Evolutionary conservation across 257 asterid genomes (phyloP), one percentile per base, ranked within the genome.

Genomic region (Scutellaria galericulata): DNA sequence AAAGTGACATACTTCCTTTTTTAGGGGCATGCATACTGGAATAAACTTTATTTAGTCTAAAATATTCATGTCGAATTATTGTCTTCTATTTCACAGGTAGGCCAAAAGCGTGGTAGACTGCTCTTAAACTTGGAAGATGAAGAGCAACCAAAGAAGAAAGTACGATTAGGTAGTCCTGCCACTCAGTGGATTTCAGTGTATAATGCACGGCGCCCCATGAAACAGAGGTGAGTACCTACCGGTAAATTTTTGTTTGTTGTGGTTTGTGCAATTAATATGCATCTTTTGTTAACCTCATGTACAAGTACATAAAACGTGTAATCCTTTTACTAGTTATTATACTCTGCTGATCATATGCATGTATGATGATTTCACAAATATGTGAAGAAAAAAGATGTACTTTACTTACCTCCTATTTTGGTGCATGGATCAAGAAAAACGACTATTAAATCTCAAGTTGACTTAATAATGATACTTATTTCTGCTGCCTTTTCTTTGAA

Each of bases 131-230:
- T 91, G 83, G 99, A 91, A 81, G 99, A 91, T 56, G 99, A 94
- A 67, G 99, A 94, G 78, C 99, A 94, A 74, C 99, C 99, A n/a
- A 94, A 89, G 88, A 94, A 94, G 87, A 94, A 94, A 88, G 83
- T 87, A 35, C 88, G 99, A n/a, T 72, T 94, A 40, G 99, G 99
- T 52, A 94, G 96, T 76, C 99, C 98, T 73, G 97, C 97, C 18
- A 91, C 88, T 35, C 98, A 94, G 79, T 94, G 99, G 99, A 92
- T 91, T 77, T 89, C 97, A 15, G 97, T 87, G 62, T 94, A 91
- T 78, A 94, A 94, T 85, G 99, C 97, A 55, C 89, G 97, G 0
- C 87, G 93, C 42, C 99, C 99, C 52, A 94, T 91, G 99, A 94
- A 94, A 84, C 99, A 94, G 76, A 86, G 99, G 99, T 86, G 76